A percentile compares a stretch with the other conserved stretches of the same genome.
Evolutionary conservation across 2,329 filamentous ascomycete species (phyloP).

Genomic region (Pseudocercospora crystallina): DNA sequence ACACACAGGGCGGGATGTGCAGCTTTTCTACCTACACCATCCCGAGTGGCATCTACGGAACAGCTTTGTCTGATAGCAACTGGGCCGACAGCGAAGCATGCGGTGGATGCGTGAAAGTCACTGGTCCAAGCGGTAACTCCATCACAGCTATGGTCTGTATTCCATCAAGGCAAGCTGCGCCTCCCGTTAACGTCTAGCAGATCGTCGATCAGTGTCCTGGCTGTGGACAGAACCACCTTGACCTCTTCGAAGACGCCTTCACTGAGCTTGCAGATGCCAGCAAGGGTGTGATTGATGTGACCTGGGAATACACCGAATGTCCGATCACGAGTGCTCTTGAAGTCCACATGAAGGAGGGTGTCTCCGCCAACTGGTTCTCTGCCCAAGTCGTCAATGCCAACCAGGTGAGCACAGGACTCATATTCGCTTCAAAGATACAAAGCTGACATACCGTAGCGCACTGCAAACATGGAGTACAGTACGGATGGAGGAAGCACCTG

Average conservation of each 20-base stretch:
- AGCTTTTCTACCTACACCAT: slow-evolving; percentile 64
- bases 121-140: slow-evolving; percentile 51
- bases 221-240: slow-evolving; percentile 55
- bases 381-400: slow-evolving; percentile 67
- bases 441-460: slow-evolving; percentile 14
- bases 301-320: slow-evolving; percentile 53
- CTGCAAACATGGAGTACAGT: slow-evolving; percentile 19
- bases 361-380: slow-evolving; percentile 56
- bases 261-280: slow-evolving; percentile 44
- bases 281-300: slow-evolving; percentile 51
- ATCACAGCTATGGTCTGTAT: slow-evolving; percentile 63
- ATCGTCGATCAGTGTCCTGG: slow-evolving; percentile 59
- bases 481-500: slow-evolving; percentile 23
- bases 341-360: slow-evolving; percentile 56
- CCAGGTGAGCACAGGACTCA: slow-evolving; percentile 16
- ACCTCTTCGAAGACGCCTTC: slow-evolving; percentile 57
- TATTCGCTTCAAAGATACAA: background rate
- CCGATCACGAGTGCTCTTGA: slow-evolving; percentile 51
- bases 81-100: slow-evolving; percentile 60
- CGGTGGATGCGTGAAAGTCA: slow-evolving; percentile 62
- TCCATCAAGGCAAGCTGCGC: background rate
- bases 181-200: slow-evolving; percentile 32
- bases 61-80: slow-evolving; percentile 59
- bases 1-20: slow-evolving; percentile 57
- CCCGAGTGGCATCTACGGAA: slow-evolving; percentile 59